Base-by-base conservation (phyloP, 768 basidiomycete genomes). In the Naganishia vaughanmartiniae region DNA sequence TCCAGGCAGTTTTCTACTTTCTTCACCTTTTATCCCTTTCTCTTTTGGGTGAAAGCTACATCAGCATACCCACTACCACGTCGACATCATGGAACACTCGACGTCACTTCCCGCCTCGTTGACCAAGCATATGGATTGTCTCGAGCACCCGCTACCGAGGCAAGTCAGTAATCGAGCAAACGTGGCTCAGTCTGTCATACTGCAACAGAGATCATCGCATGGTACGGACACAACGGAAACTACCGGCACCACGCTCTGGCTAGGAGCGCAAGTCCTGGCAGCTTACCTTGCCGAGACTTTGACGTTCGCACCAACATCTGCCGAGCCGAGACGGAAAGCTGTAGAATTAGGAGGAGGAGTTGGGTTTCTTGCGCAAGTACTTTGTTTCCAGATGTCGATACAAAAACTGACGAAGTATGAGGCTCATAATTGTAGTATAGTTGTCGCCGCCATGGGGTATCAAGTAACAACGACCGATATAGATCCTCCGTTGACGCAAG, bases 181-280 rank as follows among this genome's bases (percentile, higher is more conserved):
- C 17, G 33, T 54, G 30, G n/a, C 69, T 72, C 28, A 33, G 45
- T 19, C 74, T 71, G 58, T 72, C 73, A 12, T 71, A 65, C 24
- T 76, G 48, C 60, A 65, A 30, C 69, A 55, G 24, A 28, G 45
- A 28, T 53, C 45, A 54, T 69, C 45, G 11, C 12, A 36, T 9
- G 56, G 55, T n/a, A 42, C 54, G 6, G 54, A 31, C 7, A 54
- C 66, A 30, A 78, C 78, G 4, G 75, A 80, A 19, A 86, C 88
- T 30, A 92, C 90, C 70, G 92, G 92, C 21, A 92, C 90, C 2
- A 87, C 89, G 1, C 86, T 93, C 63, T 93, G 92, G 92, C 87
- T 92, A 65, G 87, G 87, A 51, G 89, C 87, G 0, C 91, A 94
- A 80, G 85, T 89, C 77, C 85, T 93, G 46, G 84, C 89, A 21